phyloP scores from a whole-genome alignment of 257 asterid genomes.

The Solanum paucissectum region DNA sequence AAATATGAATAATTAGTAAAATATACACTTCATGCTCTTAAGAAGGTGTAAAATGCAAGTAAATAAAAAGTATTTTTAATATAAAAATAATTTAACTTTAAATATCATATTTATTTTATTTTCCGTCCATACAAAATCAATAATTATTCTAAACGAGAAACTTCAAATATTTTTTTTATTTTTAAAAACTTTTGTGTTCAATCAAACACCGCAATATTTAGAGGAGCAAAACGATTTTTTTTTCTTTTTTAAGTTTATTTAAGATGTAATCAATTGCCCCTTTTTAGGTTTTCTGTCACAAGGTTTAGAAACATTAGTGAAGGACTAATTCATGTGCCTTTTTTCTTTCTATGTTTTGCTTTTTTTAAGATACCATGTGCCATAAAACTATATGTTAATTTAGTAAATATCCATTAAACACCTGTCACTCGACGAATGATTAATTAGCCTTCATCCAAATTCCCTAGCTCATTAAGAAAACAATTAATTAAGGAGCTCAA shows the following conservation, averaged over 20 bases:
- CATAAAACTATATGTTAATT: neutral
- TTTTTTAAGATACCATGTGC: neutral
- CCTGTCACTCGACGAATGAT: neutral
- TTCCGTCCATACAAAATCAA: neutral
- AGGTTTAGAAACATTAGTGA: neutral
- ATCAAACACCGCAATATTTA: neutral
- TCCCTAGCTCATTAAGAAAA: neutral
- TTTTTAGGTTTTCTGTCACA: neutral
- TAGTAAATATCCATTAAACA: neutral
- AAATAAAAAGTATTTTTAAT: no score
- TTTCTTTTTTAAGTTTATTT: neutral
- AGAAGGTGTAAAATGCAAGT: neutral
- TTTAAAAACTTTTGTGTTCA: no score
- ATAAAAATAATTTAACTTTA: no score
- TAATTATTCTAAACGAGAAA: no score
- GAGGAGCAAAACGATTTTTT: neutral
- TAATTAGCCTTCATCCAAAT: neutral
- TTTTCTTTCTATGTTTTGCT: neutral
- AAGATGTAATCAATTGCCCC: neutral
- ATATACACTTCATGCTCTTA: neutral
- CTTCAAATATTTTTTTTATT: no score
- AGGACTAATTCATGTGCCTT: neutral
- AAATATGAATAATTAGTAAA: no score
- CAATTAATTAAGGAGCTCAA: neutral
- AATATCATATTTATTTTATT: neutral